Base-by-base conservation (phyloP, 1,139 yeast genomes). In the Saccharomyces hybrid region DNA sequence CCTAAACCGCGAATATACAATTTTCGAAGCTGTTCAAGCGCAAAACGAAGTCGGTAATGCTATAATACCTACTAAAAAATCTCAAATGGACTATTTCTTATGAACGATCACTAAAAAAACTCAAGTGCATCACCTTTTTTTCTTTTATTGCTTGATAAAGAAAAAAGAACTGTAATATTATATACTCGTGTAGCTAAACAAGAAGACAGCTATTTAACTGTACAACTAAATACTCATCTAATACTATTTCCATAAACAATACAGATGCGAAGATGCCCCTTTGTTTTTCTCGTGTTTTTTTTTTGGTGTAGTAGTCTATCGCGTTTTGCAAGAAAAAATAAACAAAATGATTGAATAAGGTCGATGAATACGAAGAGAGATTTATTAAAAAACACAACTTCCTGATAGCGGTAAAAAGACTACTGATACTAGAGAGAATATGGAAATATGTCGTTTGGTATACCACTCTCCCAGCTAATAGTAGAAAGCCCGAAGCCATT, bases 11-110 rank as follows among this genome's bases (percentile, higher is more conserved):
- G 82, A 82, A 31, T 93, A 90, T 71, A 84, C 86, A 55, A 88
- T 89, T 13, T 93, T 91, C 69, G 96, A 89, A 63, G 96, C 97
- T 0, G 85, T 86, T 74, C 72, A 62, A 54, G 69, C 69, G 2
- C 70, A 68, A 57, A 67, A 68, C 54, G 66, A 64, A 46, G 68
- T 65, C 13, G 72, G 72, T 2, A 67, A 68, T 56, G 63, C 70
- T 26, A 68, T 68, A 41, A 65, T 68, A 52, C 72, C 72, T 25
- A 68, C 70, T 5, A 68, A 67, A 51, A 67, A 67, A 54, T 67
- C 71, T 5, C 71, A 67, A 54, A 67, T 68, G 72, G 72, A 69
- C 55, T 69, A 69, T 53, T 69, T 69, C 55, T 54, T 69, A 54
- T 69, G 23, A 52, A 19, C 23, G 23, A 19, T 19, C 23, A 19